These are phyloP conservation scores for Cystofilobasidium ferigula DNA, from an alignment of 768 basidiomycete genomes.

Conservation along the genomic window DNA sequence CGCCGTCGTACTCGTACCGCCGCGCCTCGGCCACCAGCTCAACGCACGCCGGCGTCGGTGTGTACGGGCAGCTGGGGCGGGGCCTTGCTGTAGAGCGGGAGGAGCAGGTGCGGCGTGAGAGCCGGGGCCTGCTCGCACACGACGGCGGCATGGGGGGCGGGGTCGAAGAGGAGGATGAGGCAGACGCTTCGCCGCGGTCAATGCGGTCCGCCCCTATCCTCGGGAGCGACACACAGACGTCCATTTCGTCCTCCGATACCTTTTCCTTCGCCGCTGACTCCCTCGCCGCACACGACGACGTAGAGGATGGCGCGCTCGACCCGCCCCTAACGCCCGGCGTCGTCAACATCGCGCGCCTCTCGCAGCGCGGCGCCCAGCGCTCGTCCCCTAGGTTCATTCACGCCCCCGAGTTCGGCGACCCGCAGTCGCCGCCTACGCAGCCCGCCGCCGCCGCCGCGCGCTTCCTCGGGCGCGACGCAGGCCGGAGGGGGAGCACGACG, in stretches of 20 bases:
- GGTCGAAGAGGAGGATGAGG: neutral
- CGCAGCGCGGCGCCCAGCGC: neutral
- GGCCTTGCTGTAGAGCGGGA: neutral
- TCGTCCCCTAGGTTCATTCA: neutral
- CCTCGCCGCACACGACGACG: neutral
- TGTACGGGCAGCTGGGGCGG: neutral
- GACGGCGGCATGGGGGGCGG: neutral
- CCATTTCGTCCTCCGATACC: neutral
- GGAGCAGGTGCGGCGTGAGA: neutral
- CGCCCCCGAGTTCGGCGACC: neutral
- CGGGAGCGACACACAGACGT: neutral
- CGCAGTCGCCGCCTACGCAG: neutral
- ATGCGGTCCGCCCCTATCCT: too few relatives aligned
- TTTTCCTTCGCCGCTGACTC: neutral
- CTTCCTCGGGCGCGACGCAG: neutral
- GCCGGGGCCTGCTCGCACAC: neutral
- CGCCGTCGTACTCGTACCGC: neutral
- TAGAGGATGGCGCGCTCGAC: neutral
- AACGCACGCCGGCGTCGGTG: neutral
- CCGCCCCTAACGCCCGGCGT: neutral
- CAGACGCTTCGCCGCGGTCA: neutral
- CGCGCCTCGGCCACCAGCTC: neutral
- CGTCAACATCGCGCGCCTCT: neutral
- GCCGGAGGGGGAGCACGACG: neutral
- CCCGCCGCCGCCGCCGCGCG: neutral